Conservation (phyloP, 2,329 filamentous ascomycete species). For the Diaporthe velutina region DNA sequence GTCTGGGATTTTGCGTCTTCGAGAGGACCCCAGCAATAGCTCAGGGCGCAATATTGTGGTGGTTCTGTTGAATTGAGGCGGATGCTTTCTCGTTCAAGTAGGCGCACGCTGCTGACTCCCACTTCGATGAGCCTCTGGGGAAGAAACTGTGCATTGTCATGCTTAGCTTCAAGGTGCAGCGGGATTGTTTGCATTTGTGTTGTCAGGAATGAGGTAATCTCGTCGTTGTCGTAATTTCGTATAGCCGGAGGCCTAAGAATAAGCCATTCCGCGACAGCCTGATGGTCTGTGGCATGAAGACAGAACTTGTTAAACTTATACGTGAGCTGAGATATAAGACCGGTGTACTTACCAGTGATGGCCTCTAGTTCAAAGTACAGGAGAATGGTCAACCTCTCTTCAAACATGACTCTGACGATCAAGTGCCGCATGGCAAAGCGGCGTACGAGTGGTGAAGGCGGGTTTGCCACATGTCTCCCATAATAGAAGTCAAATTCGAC, state of each 20-base stretch:
- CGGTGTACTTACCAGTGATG: background rate
- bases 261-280: background rate
- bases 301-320: too few species aligned
- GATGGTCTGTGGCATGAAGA: background rate
- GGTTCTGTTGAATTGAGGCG: accelerated
- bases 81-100: background rate
- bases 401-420: background rate
- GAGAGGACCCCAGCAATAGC: constrained; percentile 13
- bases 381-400: accelerated
- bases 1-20: background rate
- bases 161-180: accelerated
- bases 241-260: background rate
- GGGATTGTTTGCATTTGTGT: background rate
- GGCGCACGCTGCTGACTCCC: background rate
- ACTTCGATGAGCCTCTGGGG: background rate
- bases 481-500: too few species aligned
- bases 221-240: background rate
- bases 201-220: background rate
- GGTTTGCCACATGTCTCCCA: too few species aligned
- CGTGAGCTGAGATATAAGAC: accelerated
- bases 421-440: too few species aligned
- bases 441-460: too few species aligned
- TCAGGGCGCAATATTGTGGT: constrained; percentile 1
- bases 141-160: background rate
- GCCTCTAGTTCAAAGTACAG: background rate